Conservation (phyloP, 2,329 filamentous ascomycete genomes). For the Calonectria montana region DNA sequence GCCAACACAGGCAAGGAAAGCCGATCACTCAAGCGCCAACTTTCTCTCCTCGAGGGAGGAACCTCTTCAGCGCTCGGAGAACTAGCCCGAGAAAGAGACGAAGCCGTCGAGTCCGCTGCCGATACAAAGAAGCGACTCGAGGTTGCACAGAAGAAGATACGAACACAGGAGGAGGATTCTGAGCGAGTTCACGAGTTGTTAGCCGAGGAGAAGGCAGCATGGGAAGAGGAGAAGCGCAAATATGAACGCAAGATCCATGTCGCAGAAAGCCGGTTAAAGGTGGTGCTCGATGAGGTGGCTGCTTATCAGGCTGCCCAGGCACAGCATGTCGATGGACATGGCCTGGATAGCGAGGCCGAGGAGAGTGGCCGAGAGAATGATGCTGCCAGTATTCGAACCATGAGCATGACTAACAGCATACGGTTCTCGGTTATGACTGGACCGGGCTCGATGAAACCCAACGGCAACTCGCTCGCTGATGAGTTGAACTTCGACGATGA, state of each 20-base stretch:
- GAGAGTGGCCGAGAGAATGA: slow-evolving; percentile 75
- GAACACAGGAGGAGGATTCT: slow-evolving; percentile 84
- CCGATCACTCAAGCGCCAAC: slow-evolving; percentile 83
- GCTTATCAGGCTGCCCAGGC: slow-evolving; percentile 69
- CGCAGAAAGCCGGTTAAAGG: slow-evolving; percentile 87
- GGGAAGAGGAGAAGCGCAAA: slow-evolving; percentile 85
- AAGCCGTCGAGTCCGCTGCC: slow-evolving; percentile 76
- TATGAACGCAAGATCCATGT: slow-evolving; percentile 89
- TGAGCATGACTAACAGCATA: slow-evolving; percentile 78
- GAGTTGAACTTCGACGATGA: slow-evolving; percentile 90
- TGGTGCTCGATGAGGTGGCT: slow-evolving; percentile 87
- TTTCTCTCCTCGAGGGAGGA: slow-evolving; percentile 88
- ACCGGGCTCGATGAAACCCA: slow-evolving; percentile 65
- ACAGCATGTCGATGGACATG: slow-evolving; percentile 53
- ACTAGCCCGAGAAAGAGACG: slow-evolving; percentile 86
- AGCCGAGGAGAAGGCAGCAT: slow-evolving; percentile 84
- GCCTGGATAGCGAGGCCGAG: slow-evolving; percentile 69
- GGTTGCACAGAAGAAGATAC: slow-evolving; percentile 78
- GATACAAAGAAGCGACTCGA: slow-evolving; percentile 86
- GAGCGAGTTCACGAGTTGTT: slow-evolving; percentile 82
- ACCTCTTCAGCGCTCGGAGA: slow-evolving; percentile 88
- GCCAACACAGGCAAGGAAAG: slow-evolving; percentile 78
- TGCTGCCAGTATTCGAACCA: slow-evolving; percentile 75
- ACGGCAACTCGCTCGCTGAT: slow-evolving; percentile 85
- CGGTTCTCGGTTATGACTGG: slow-evolving; percentile 78